Evolutionary conservation across 176 grass and related monocot genomes (phyloP).

Genomic region (Zizania latifolia): DNA sequence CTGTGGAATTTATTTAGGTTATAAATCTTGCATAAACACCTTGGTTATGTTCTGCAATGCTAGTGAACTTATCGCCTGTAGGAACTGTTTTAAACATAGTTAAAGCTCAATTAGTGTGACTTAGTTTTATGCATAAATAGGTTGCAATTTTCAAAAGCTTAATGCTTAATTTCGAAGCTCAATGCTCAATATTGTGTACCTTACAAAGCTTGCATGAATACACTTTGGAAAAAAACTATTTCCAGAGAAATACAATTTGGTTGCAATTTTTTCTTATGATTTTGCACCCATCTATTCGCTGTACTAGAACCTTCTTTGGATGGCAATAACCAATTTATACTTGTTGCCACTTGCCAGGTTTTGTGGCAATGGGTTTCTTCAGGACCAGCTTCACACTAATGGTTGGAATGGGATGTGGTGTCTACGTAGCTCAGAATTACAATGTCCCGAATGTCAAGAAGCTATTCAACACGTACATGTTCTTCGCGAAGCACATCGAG

Average conservation of each 20-base stretch:
- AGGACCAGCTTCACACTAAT: slow-evolving; percentile 42
- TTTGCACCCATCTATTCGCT: not conserved
- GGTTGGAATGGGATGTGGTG: slow-evolving; percentile 39
- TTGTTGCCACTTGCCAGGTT: slow-evolving; percentile 13
- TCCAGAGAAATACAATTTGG: not conserved
- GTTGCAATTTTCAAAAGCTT: too few species aligned
- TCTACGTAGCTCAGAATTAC: slow-evolving; percentile 51
- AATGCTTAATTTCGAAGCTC: too few species aligned
- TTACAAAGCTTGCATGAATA: not conserved
- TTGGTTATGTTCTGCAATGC: not conserved
- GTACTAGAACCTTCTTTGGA: not conserved
- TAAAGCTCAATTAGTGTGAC: not conserved
- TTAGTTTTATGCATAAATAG: not conserved
- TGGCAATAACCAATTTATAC: not conserved
- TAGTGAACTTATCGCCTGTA: not conserved
- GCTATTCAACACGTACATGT: slow-evolving; percentile 43
- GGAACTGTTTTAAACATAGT: not conserved
- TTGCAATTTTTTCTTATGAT: not conserved
- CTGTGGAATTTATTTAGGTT: not conserved
- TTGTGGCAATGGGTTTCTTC: slow-evolving; percentile 40
- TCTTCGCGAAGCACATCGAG: slow-evolving; percentile 43
- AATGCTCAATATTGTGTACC: too few species aligned
- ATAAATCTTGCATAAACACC: not conserved
- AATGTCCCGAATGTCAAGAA: slow-evolving; percentile 53
- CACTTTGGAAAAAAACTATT: not conserved